Evolutionary conservation across 2,329 filamentous ascomycete species (phyloP), one percentile per base, ranked within the genome.

Genomic region (Alternaria solani): DNA sequence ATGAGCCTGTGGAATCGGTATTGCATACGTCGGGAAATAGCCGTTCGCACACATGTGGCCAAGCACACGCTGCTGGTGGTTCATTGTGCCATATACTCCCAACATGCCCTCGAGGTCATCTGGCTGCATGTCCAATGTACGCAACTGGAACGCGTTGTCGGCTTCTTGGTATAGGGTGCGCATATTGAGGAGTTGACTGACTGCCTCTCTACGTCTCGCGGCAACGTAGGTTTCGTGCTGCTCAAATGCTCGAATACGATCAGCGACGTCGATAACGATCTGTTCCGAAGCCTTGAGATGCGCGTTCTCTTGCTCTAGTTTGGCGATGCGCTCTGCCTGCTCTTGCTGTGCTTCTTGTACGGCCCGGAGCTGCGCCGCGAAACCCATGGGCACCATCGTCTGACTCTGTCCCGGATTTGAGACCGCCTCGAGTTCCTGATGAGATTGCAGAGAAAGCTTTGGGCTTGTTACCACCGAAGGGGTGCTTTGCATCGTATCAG

Each of bases 51-150:
- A 36, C 51, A 66, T 25, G 38, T 59, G 53, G 2, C 46, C 62
- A 7, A 72, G 51, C 3, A 47, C 55, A 6, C 59, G 57, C 55
- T 71, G 66, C 4, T 68, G 62, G 30, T 65, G 59, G 18, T 61
- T 65, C 23, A 71, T 38, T 6, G 66, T 60, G 1, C 53, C 61
- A 32, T 59, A 63, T 6, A 61, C 51, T 3, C 48, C 55, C 12
- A 72, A n/a, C 55, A 71, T 62, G 14, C 65, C 64, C 36, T 72
- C 69, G 4, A 71, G 56, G 18, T 72, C 65, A 9, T 68, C 68
- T 12, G 51, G 12, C 30, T 68, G 59, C 8, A 72, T 52, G 12
- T 69, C 66, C 2, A 8, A 44, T 4, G 62, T 56, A 23, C 67
- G 66, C 16, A 67, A 25, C 2, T 57, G 51, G 39, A 71, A 67